Conservation (phyloP, 2,329 filamentous ascomycete genomes). For the Diaporthe citri region DNA sequence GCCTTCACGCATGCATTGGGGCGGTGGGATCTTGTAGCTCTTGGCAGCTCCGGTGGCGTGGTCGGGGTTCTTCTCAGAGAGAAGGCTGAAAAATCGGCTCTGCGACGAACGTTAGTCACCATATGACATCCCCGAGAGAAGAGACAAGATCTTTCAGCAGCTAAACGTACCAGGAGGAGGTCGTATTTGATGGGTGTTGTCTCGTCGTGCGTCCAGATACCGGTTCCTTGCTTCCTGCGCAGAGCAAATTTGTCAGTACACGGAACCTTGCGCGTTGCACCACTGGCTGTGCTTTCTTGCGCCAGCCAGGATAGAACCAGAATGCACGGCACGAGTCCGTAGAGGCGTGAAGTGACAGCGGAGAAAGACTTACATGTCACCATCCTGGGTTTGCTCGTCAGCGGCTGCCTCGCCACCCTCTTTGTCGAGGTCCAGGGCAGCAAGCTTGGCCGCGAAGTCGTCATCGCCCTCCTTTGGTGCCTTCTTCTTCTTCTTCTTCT, state of each 20-base stretch:
- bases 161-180: slow-evolving; percentile 73
- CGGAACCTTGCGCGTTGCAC: too few species aligned
- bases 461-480: slow-evolving; percentile 67
- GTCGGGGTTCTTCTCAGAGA: slow-evolving; percentile 97
- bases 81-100: slow-evolving; percentile 89
- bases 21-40: slow-evolving; percentile 99
- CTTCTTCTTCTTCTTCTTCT: slow-evolving; percentile 86
- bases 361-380: slow-evolving; percentile 74
- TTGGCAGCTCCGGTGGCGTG: slow-evolving; percentile 88
- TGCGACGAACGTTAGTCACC: slow-evolving; percentile 18
- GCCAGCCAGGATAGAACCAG: neutral
- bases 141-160: neutral
- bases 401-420: slow-evolving; percentile 69
- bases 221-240: slow-evolving; percentile 70
- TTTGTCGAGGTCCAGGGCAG: slow-evolving; percentile 70
- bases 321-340: neutral
- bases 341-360: slow-evolving; percentile 43
- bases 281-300: neutral
- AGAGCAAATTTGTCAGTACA: neutral
- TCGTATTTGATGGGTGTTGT: slow-evolving; percentile 84
- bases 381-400: slow-evolving; percentile 70
- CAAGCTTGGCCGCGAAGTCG: slow-evolving; percentile 71
- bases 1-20: slow-evolving; percentile 98
- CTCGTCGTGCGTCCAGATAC: slow-evolving; percentile 89
- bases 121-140: neutral